Base-by-base conservation (phyloP, 2,329 filamentous ascomycete genomes). In the Ceratocystis eucalypticola region DNA sequence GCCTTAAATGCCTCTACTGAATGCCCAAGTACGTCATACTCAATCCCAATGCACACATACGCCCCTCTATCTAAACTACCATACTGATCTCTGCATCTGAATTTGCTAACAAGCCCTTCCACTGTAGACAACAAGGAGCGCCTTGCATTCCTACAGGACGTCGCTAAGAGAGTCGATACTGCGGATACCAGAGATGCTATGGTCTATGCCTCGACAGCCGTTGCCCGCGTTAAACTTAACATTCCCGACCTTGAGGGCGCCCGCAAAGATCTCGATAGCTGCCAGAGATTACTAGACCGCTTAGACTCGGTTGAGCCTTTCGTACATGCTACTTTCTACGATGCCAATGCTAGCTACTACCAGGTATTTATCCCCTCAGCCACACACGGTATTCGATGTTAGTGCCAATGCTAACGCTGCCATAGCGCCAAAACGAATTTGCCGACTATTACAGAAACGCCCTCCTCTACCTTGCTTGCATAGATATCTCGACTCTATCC, bases 381-480 rank as follows among this genome's bases (percentile, higher is more conserved):
- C 20, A 12, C 33, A 37, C 8, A 37, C 33, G 10, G 33, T 37
- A 37, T 37, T 12, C 10, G 10, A 20, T n/a, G 33, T 3, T 33
- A 7, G 15, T 22, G 5, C 37, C 4, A 20, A 45, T 15, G 79
- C 69, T 69, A 53, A 71, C 66, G 62, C 44, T 62, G 55, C 37
- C 37, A 41, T 48, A 79, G 77, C 75, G 87, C 71, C 92, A 95
- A 79, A 83, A 88, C 77, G 92, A 97, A 77, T 99, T 96, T 74
- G 91, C 92, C 69, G 87, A 89, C 69, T 99, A 96, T 81, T 99
- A 99, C 82, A 90, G 91, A 78, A 99, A 95, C 73, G 92, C 94
- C 70, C 89, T 99, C 63, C 88, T 97, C 71, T 99, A 96, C 80
- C 89, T 99, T 67, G 94, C 94, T 69, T 99, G 94, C 77, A 89